Base-by-base conservation (phyloP, 176 grass and related monocot species). In the Triticum turgidum region DNA sequence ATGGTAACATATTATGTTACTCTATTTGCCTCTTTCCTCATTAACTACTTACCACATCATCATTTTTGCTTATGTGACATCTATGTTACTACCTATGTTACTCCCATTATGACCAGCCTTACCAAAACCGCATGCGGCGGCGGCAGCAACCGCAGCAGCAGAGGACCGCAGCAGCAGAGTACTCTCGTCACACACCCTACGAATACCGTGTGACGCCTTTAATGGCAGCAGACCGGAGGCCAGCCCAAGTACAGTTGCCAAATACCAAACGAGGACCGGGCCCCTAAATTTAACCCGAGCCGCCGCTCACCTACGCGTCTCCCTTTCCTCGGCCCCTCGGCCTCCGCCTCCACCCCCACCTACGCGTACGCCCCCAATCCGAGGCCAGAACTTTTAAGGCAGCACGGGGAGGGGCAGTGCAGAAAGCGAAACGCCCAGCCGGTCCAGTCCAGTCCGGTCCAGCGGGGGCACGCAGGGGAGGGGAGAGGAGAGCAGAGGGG, bases 241-340 rank as follows among this genome's bases (percentile, higher is more conserved):
- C 65, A 78, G 73, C 65, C 73, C 70, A 24, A 58, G 7, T 72
- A 66, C 81, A 70, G 66, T 74, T 33, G 58, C 59, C 21, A 81
- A 49, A 49, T 5, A 34, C 44, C 82, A 21, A 41, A 35, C 41
- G n/a, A 32, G 6, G 65, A 54, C 30, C 54, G 14, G 81, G 63
- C 1, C 44, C 32, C 65, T 80, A 21, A 32, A 78, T 73, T 85
- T 78, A 83, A 54, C 38, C 83, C 49, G 45, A 64, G 49, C 35
- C 15, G 77, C 71, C 42, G 47, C 61, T 68, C 54, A 22, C 70
- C 22, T 51, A 52, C 66, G 84, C 84, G 24, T 67, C 59, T 47
- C 65, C 85, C 80, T 83, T 90, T 90, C 24, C 89, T 44, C 83
- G 63, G 49, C 64, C 41, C 73, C 73, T 17, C 58, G 12, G 9